phyloP scores from a whole-genome alignment of 306 rosid species.

The Citrullus mucosospermus region DNA sequence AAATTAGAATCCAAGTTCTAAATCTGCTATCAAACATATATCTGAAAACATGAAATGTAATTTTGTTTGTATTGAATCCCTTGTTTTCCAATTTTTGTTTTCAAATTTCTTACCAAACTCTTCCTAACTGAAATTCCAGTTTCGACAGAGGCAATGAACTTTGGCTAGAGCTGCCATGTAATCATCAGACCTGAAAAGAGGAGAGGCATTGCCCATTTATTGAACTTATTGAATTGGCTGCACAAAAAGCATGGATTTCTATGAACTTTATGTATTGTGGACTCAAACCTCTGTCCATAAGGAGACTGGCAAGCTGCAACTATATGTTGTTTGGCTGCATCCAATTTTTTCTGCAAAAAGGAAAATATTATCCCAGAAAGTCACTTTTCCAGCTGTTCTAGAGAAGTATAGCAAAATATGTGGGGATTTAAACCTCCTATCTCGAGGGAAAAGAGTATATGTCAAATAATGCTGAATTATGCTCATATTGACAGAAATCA shows the following conservation, averaged over 20 bases:
- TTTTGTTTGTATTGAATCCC: too few relatives aligned
- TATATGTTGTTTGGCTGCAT: slow-evolving; percentile 50
- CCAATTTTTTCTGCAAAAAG: slow-evolving; percentile 32
- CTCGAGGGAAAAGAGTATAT: too few relatives aligned
- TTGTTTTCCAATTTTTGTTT: too few relatives aligned
- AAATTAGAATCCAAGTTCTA: too few relatives aligned
- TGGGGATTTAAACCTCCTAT: too few relatives aligned
- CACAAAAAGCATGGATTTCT: background rate
- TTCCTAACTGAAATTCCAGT: slow-evolving; percentile 28
- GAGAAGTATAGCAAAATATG: background rate
- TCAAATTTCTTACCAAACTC: too few relatives aligned
- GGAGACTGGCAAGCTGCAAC: slow-evolving; percentile 62
- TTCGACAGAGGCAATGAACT: slow-evolving; percentile 77
- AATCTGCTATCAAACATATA: too few relatives aligned
- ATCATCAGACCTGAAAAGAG: slow-evolving; percentile 64
- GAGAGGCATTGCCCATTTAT: background rate
- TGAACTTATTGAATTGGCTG: background rate
- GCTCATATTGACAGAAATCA: background rate
- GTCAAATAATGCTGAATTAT: too few relatives aligned
- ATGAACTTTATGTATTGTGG: background rate
- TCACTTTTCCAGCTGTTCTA: background rate
- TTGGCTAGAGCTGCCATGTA: slow-evolving; percentile 81
- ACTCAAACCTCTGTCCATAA: slow-evolving; percentile 66
- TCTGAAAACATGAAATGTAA: too few relatives aligned
- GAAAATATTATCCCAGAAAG: background rate